These are phyloP conservation scores for Eimeria maxima DNA, from an alignment of 169 alveolate genomes.

Conservation along the genomic window DNA sequence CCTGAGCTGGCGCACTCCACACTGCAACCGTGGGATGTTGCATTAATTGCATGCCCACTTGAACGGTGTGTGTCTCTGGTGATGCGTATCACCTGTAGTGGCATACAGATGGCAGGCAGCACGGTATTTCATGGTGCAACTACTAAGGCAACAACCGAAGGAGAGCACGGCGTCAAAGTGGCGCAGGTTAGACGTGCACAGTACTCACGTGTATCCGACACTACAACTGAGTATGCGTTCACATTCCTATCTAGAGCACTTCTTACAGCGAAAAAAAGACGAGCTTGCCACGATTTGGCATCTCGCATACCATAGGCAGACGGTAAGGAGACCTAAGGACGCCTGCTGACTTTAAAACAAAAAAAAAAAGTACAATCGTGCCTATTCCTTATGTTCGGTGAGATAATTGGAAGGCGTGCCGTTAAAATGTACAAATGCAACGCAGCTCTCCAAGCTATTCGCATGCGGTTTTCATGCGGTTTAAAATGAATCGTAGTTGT, in stretches of 20 bases:
- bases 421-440: background rate
- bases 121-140: background rate
- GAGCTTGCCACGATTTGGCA: background rate
- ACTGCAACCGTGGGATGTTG: background rate
- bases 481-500: background rate
- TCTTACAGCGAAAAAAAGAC: background rate
- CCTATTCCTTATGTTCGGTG: no score
- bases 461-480: background rate
- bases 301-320: background rate
- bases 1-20: background rate
- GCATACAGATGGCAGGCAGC: background rate
- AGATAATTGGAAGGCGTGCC: background rate
- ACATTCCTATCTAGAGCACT: background rate
- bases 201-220: background rate
- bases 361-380: background rate
- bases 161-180: background rate
- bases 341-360: no score
- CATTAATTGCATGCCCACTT: background rate
- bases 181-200: background rate
- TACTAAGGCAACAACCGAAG: background rate
- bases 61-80: background rate
- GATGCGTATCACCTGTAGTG: background rate
- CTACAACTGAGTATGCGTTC: background rate
- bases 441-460: background rate
- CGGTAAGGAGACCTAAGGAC: background rate